phyloP scores from a whole-genome alignment of 345 rosid genomes.

The sweet orange (Citrus sinensis) region DNA sequence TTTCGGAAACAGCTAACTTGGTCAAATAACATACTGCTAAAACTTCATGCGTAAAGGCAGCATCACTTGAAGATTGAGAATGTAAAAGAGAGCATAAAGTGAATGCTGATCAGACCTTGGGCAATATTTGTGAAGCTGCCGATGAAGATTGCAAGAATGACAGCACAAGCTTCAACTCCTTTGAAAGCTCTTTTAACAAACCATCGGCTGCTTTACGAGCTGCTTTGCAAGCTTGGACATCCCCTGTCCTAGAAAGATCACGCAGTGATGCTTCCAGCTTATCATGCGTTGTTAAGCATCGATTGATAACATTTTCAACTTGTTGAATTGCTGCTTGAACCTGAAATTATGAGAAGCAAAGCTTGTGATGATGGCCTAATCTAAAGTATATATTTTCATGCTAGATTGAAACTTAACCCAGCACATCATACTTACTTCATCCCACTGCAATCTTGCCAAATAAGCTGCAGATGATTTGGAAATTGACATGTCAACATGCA shows the following conservation, averaged over 20 bases:
- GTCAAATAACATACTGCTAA: not conserved
- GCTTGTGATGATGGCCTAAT: not conserved
- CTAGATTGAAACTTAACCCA: not conserved
- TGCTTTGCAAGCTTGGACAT: slow-evolving; percentile 85
- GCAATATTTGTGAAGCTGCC: slow-evolving; percentile 61
- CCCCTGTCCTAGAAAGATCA: slow-evolving; percentile 90
- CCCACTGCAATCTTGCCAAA: slow-evolving; percentile 95
- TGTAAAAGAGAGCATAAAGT: not conserved
- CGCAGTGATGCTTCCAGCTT: slow-evolving; percentile 86
- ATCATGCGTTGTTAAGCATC: slow-evolving; percentile 64
- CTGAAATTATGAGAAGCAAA: slow-evolving; percentile 36
- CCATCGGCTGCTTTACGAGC: slow-evolving; percentile 79
- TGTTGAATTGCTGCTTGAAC: slow-evolving; percentile 71
- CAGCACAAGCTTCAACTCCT: slow-evolving; percentile 62
- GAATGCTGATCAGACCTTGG: slow-evolving; percentile 50
- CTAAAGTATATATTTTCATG: not conserved
- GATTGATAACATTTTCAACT: slow-evolving; percentile 51
- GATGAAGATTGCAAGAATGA: slow-evolving; percentile 68
- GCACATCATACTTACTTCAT: slow-evolving; percentile 56
- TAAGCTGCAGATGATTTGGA: slow-evolving; percentile 91
- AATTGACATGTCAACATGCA: slow-evolving; percentile 81
- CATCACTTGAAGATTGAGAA: not conserved
- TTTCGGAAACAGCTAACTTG: not conserved
- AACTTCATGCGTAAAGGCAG: not conserved
- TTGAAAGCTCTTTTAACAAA: slow-evolving; percentile 70